Base-by-base conservation (phyloP, 1,139 yeast species). In the Candida sojae region DNA sequence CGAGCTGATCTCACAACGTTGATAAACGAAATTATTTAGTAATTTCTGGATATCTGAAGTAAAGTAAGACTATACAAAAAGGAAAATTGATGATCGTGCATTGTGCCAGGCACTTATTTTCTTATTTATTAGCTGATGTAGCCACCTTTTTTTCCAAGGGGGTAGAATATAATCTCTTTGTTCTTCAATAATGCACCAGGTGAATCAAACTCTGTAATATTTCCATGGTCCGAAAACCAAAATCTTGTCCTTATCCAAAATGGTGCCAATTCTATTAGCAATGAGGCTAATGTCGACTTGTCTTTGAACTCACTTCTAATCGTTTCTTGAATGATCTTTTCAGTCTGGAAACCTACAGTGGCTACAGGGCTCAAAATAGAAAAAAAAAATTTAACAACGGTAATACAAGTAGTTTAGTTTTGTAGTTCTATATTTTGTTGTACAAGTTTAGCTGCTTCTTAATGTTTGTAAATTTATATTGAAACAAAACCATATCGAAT, bases 241-340 rank as follows among this genome's bases (percentile, higher is more conserved):
- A 39, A 89, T 86, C 49, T 79, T 77, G 58, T 89, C 96, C 59
- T 87, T 83, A 57, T 87, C 95, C 75, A 88, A 70, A 46, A 89
- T 88, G 0, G 96, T 89, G 56, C 89, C 90, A 48, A 89, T 75
- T 51, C 96, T 76, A 59, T 88, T 96, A 0, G 96, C 96, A 59
- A 88, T 87, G 0, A n/a, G n/a, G 96, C 88, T 44, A 88, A 67
- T 51, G 88, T 87, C 0, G 96, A 88, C 58, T 85, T 77, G 53
- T 84, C 78, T 42, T 68, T 71, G 62, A 88, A 87, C 57, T 82
- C 83, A 1, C 67, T 61, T 50, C 92, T 73, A 39, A 88, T 87
- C 0, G 96, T 86, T 52, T 83, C 82, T 66, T 88, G 96, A 45
- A 88, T 82, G 49, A 87, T 77, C 55, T 79, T 79, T 60, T 88